Percentiles rank a stretch among this genome's conserved stretches.
phyloP scores from a whole-genome alignment of 768 basidiomycete species.

The Lactarius trivialis region DNA sequence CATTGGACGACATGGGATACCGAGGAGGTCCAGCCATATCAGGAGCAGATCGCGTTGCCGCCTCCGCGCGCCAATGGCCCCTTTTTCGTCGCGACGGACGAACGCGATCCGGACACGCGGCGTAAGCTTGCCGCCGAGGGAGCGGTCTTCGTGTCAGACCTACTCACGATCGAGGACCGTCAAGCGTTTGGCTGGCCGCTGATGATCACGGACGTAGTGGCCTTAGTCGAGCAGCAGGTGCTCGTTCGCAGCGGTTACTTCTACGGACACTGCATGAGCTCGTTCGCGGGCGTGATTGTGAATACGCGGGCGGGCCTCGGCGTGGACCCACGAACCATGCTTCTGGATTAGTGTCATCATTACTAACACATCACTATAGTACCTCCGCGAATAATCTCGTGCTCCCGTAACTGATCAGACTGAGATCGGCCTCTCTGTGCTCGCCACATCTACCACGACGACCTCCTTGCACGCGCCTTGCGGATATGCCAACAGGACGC shows the following conservation, averaged over 20 bases:
- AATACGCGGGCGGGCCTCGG: constrained; percentile 35
- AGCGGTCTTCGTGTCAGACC: constrained; percentile 37
- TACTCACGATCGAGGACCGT: constrained; percentile 38
- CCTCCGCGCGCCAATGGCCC: constrained; percentile 13
- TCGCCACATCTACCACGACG: constrained; percentile 1
- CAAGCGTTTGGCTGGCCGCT: constrained; percentile 37
- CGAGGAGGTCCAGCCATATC: background rate
- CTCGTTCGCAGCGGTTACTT: constrained; percentile 33
- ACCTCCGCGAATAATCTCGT: background rate
- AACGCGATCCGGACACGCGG: constrained; percentile 33
- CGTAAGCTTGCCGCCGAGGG: constrained; percentile 31
- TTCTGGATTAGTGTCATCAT: constrained; percentile 30
- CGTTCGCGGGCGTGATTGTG: constrained; percentile 35
- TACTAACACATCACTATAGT: background rate
- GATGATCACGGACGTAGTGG: constrained; percentile 38
- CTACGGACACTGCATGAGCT: constrained; percentile 35
- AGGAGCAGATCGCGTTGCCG: background rate
- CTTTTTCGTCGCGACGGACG: constrained; percentile 37
- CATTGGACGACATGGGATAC: constrained; percentile 4
- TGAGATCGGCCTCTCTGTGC: background rate
- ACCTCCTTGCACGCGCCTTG: constrained; percentile 1
- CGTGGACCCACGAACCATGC: constrained; percentile 30
- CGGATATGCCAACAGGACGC: constrained; percentile 1
- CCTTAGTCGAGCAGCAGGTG: constrained; percentile 37
- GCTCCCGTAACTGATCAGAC: background rate